These are phyloP conservation scores for Leptographium lundbergii DNA, from an alignment of 2,329 filamentous ascomycete genomes.

Conservation along the genomic window DNA sequence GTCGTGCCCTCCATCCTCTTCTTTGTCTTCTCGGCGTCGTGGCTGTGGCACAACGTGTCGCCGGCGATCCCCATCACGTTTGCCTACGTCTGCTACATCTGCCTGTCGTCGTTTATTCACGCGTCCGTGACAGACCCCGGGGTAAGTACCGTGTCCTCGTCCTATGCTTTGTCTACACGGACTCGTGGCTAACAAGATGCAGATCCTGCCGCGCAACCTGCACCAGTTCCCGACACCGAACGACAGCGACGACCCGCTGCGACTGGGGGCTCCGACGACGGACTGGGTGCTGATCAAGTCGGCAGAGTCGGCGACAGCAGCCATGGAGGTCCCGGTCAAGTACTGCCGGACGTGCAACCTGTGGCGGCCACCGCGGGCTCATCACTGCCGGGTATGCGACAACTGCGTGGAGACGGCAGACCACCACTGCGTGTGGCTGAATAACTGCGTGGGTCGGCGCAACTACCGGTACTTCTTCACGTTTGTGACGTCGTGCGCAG, in stretches of 20 bases:
- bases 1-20: conserved; percentile 70
- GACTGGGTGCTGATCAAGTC: conserved; percentile 91
- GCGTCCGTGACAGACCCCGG: conserved; percentile 88
- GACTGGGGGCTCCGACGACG: conserved; percentile 71
- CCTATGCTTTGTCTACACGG: background rate
- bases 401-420: conserved; percentile 96
- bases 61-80: conserved; percentile 83
- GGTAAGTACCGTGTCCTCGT: conserved; percentile 37
- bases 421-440: conserved; percentile 97
- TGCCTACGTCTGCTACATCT: conserved; percentile 82
- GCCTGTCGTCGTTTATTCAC: conserved; percentile 86
- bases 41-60: conserved; percentile 75
- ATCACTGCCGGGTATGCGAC: conserved; percentile 93
- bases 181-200: background rate
- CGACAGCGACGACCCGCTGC: conserved; percentile 67
- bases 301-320: conserved; percentile 58
- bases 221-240: conserved; percentile 72
- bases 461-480: conserved; percentile 98
- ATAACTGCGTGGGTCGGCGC: conserved; percentile 91
- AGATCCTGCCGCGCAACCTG: conserved; percentile 88
- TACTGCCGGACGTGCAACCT: conserved; percentile 97
- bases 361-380: conserved; percentile 88
- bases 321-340: conserved; percentile 96
- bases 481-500: conserved; percentile 68
- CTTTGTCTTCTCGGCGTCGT: conserved; percentile 73